These are phyloP conservation scores for Marsdenia floribunda DNA, from an alignment of 257 asterid species.

Conservation along the genomic window DNA sequence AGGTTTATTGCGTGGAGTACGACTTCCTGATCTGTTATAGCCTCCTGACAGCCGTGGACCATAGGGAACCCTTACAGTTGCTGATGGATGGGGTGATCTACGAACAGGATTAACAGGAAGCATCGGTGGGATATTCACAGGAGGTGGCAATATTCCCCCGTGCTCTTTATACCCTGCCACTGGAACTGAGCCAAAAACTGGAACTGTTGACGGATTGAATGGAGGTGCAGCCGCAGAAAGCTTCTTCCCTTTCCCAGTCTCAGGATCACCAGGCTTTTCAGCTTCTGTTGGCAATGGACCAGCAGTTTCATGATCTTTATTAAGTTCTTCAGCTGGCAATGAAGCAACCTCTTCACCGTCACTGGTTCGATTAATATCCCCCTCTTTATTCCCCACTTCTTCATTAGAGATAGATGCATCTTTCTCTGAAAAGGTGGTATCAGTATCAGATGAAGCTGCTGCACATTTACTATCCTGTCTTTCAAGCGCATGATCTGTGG, in stretches of 20 bases:
- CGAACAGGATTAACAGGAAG: constrained; percentile 56
- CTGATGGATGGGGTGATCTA: constrained; percentile 79
- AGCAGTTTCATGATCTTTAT: constrained; percentile 21
- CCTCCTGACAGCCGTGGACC: constrained; percentile 85
- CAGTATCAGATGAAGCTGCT: constrained; percentile 23
- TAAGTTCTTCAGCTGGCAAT: constrained; percentile 30
- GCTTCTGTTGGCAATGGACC: constrained; percentile 27
- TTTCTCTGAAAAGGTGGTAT: constrained; percentile 25
- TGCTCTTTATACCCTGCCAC: constrained; percentile 50
- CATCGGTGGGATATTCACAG: constrained; percentile 52
- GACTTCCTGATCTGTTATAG: constrained; percentile 55
- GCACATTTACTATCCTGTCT: constrained; percentile 16
- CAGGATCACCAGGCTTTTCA: constrained; percentile 47
- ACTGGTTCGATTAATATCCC: constrained; percentile 12
- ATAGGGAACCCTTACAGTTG: constrained; percentile 63
- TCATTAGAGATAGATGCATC: constrained; percentile 26
- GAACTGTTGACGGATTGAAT: constrained; percentile 54
- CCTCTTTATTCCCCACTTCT: constrained; percentile 23
- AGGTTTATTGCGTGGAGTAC: constrained; percentile 56
- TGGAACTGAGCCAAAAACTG: constrained; percentile 55
- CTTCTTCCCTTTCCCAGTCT: constrained; percentile 62
- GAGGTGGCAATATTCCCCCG: constrained; percentile 76
- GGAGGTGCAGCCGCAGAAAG: constrained; percentile 88
- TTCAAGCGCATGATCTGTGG: constrained; percentile 23
- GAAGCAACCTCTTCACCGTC: constrained; percentile 20